phyloP scores from a whole-genome alignment of 176 grass and related monocot genomes.

The Avena insularis region DNA sequence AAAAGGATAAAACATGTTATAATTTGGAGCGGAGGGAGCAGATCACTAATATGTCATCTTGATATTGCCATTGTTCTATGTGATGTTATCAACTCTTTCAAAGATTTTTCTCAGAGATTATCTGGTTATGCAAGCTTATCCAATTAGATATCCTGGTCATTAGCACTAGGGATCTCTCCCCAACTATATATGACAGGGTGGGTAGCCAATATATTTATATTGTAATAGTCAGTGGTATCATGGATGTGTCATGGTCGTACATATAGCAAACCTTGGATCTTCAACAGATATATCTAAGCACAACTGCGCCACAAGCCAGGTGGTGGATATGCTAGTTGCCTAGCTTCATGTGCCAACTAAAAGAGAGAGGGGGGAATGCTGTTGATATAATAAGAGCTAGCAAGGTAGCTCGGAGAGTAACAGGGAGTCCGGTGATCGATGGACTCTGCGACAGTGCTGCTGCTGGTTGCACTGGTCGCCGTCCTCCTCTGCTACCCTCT shows the following conservation, averaged over 20 bases:
- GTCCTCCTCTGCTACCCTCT: constrained; percentile 54
- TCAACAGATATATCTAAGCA: neutral
- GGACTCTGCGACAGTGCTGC: constrained; percentile 34
- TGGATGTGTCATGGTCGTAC: neutral
- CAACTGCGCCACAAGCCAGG: neutral
- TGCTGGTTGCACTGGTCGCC: constrained; percentile 45
- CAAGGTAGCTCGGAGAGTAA: neutral
- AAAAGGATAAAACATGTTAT: no score
- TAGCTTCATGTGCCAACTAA: constrained; percentile 1
- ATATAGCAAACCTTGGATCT: constrained; percentile 11
- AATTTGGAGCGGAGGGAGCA: no score
- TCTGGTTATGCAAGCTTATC: constrained; percentile 3
- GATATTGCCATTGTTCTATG: neutral
- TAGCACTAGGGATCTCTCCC: constrained; percentile 11
- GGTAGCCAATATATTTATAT: neutral
- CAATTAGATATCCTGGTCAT: neutral
- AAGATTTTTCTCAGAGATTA: neutral
- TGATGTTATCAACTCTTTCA: neutral
- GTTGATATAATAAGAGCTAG: neutral
- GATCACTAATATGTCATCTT: neutral
- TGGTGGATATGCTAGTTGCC: neutral
- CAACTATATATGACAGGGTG: constrained; percentile 7
- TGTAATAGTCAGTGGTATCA: neutral
- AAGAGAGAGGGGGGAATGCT: neutral
- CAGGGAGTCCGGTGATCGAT: neutral